A percentile compares a stretch with the other conserved stretches of the same genome.
These are phyloP conservation scores for Closterium sp. DNA, from an alignment of 139 green algal species.

Conservation along the genomic window DNA sequence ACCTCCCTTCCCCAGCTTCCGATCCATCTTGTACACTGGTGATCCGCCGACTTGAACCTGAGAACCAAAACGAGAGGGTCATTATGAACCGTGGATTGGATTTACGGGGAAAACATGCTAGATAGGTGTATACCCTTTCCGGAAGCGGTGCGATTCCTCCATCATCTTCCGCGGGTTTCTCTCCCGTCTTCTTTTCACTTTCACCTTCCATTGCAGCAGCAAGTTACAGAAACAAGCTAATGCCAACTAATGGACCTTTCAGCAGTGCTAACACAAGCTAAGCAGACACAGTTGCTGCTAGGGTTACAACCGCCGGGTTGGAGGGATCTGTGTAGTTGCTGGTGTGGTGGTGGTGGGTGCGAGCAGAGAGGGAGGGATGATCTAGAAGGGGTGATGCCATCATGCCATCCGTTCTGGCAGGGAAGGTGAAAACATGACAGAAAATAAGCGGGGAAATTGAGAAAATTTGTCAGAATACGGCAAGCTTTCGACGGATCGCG, in stretches of 20 bases:
- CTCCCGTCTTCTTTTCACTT: constrained; percentile 47
- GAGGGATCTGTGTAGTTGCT: background rate
- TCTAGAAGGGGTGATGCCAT: background rate
- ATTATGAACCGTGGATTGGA: background rate
- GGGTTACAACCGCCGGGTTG: background rate
- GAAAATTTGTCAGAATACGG: background rate
- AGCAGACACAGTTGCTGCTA: background rate
- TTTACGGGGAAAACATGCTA: background rate
- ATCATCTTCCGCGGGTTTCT: constrained; percentile 56
- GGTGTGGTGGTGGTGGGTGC: background rate
- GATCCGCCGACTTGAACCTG: constrained; percentile 64
- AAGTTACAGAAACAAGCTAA: background rate
- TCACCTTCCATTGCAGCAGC: constrained; percentile 47
- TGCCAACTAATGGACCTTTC: no score
- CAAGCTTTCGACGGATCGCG: background rate
- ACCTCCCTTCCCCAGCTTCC: constrained; percentile 64
- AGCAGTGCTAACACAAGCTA: no score
- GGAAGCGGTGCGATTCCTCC: constrained; percentile 55
- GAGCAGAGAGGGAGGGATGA: background rate
- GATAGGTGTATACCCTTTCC: constrained; percentile 48
- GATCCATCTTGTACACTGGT: constrained; percentile 62
- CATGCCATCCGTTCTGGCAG: background rate
- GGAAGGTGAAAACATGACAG: background rate
- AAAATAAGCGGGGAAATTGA: background rate
- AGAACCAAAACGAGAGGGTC: background rate